phyloP scores from a whole-genome alignment of 352 stramenopile species.

The Pythium rhizo-oryzae region DNA sequence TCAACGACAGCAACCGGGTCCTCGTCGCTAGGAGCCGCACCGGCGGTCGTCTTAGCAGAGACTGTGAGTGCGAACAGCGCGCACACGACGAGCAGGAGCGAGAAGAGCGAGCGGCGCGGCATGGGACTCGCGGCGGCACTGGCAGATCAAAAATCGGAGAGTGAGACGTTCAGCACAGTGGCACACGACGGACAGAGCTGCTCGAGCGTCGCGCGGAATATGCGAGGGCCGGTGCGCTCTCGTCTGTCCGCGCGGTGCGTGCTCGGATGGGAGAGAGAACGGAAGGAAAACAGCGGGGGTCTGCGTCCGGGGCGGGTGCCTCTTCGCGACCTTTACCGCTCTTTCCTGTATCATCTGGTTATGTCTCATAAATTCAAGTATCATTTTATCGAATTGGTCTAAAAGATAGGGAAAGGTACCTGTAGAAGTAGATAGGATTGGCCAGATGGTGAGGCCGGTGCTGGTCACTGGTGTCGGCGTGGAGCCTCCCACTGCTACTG shows the following conservation, averaged over 20 bases:
- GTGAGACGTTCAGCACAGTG: too few species aligned
- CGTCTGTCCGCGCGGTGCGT: not conserved
- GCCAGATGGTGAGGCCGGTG: not conserved
- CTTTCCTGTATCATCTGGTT: not conserved
- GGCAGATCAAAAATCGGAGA: not conserved
- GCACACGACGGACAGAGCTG: too few species aligned
- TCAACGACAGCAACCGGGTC: conserved; percentile 25
- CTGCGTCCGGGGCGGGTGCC: not conserved
- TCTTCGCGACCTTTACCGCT: not conserved
- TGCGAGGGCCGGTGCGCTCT: too few species aligned
- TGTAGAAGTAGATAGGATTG: conserved; percentile 2
- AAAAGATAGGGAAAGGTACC: too few species aligned
- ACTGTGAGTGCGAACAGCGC: not conserved
- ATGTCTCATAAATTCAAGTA: too few species aligned
- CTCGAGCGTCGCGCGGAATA: too few species aligned
- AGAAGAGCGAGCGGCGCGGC: conserved; percentile 1
- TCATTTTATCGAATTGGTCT: too few species aligned
- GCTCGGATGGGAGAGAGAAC: not conserved
- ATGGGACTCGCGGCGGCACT: not conserved
- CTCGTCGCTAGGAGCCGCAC: not conserved
- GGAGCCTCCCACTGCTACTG: too few species aligned
- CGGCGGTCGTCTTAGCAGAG: not conserved
- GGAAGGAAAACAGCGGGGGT: too few species aligned
- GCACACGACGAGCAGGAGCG: not conserved
- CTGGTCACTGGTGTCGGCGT: not conserved